Conservation (phyloP, 306 rosid genomes). For the Comarum palustre region DNA sequence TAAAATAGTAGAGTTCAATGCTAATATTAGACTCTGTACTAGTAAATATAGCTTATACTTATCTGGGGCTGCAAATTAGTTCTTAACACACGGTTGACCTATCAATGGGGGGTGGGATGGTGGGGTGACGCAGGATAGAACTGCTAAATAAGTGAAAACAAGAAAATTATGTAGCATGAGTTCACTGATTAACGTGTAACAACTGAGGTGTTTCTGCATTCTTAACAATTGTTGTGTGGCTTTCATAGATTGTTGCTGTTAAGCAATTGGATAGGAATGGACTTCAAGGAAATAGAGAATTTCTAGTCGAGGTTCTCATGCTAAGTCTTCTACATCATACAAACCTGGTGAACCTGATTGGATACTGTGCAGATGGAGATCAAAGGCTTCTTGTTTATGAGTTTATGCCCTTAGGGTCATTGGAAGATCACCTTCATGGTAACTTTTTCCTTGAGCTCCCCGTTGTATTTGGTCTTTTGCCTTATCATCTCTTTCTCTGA, state of each 20-base stretch:
- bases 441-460: slow-evolving; percentile 16
- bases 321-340: slow-evolving; percentile 88
- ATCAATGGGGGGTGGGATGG: background rate
- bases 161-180: background rate
- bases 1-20: background rate
- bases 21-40: background rate
- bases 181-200: background rate
- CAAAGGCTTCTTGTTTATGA: slow-evolving; percentile 94
- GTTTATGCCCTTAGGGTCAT: slow-evolving; percentile 73
- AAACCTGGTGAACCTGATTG: slow-evolving; percentile 77
- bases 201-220: background rate
- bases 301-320: slow-evolving; percentile 92
- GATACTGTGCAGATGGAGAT: slow-evolving; percentile 92
- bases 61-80: background rate
- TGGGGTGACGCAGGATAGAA: background rate
- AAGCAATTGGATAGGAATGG: slow-evolving; percentile 91
- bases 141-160: background rate
- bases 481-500: slow-evolving; percentile 1
- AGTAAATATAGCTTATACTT: background rate
- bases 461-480: background rate
- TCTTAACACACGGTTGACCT: background rate
- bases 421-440: slow-evolving; percentile 93
- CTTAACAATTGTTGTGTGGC: slow-evolving; percentile 21
- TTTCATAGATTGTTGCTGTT: slow-evolving; percentile 75
- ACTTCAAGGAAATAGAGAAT: slow-evolving; percentile 91